Evolutionary conservation across 2,329 filamentous ascomycete species (phyloP), one percentile per base, ranked within the genome.

Genomic region (Orbilia quercus): DNA sequence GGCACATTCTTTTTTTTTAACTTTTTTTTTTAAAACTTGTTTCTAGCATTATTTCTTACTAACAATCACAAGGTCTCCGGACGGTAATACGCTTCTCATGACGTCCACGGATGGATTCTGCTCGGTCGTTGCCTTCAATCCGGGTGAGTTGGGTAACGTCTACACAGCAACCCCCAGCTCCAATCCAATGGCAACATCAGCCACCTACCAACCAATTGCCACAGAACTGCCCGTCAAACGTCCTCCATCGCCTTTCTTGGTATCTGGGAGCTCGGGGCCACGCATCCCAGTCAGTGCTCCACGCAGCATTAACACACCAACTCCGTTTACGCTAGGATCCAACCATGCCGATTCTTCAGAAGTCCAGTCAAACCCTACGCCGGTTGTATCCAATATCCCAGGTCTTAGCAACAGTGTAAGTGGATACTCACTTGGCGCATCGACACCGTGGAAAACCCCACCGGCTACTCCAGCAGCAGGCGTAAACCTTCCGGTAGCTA

Each of bases 61-160:
- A 75, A 72, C 50, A 28, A 7, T 23, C 9, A 34, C 77, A 81
- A 91, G 89, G 89, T 90, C 90, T 0, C 88, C 85, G 75, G 90
- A 93, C 80, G 90, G 90, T 11, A 84, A 87, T 44, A 92, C 90
- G 1, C 83, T 99, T 20, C 84, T 99, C 54, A 96, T 99, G 82
- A 95, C 92, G n/a, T 99, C 95, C 0, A 97, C 95, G 0, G 95
- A 99, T 80, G 95, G 95, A 0, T 99, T 98, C 82, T 99, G 95
- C 80, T 99, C 95, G 0, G 90, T 91, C 0, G 84, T 99, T 4
- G 90, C 92, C 0, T 99, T 99, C 79, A 82, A 87, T 0, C 84
- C 90, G 1, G 91, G 91, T 7, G 95, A 99, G 80, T 83, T 99
- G 0, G 95, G 95, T 11, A 89, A 94, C 75, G 82, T 88, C 3